Evolutionary conservation across 2,329 filamentous ascomycete genomes (phyloP), one percentile per base, ranked within the genome.

Genomic region (Whalleya microplaca): DNA sequence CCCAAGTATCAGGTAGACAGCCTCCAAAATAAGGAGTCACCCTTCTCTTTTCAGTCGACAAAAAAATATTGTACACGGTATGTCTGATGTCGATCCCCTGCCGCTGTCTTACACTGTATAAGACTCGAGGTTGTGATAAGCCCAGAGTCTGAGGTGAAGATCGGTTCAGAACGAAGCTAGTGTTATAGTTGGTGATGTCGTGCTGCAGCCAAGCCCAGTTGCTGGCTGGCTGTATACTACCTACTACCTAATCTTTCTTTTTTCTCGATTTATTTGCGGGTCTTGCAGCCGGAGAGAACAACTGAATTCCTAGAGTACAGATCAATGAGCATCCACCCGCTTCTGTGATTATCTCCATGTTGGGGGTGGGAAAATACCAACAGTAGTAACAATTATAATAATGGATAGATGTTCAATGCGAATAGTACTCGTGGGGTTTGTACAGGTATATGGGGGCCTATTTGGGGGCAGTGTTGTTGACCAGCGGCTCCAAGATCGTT

Each of bases 131-230:
- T 37, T 43, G 44, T 45, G 47, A 60, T 32, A 16, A 50, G 41
- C 50, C 43, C 43, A 45, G 6, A 48, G 40, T 44, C 32, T 37
- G 9, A 37, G 32, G 32, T 37, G 32, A 37, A 37, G 32, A 37
- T 37, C 32, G 14, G 32, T 37, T 53, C 14, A 21, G 19, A 21
- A 42, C 29, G 20, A 12, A 32, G 21, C 21, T n/a, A 21, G 21
- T 27, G 16, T 16, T 3, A 44, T 55, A 27, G 58, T 63, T 61
- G 61, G 62, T 44, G 46, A 58, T 32, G 47, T 49, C 47, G 53
- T 48, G 53, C 59, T 60, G 62, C 59, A 61, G 57, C 61, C 57
- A 64, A 62, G 59, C 46, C 56, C 48, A 41, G 20, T 45, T 55
- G 44, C 53, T 45, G 55, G 18, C 43, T 45, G 52, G 41, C 41